A percentile compares a stretch with the other conserved stretches of the same genome.
Conservation (phyloP, 306 rosid species). For the Rubus parviflorus region DNA sequence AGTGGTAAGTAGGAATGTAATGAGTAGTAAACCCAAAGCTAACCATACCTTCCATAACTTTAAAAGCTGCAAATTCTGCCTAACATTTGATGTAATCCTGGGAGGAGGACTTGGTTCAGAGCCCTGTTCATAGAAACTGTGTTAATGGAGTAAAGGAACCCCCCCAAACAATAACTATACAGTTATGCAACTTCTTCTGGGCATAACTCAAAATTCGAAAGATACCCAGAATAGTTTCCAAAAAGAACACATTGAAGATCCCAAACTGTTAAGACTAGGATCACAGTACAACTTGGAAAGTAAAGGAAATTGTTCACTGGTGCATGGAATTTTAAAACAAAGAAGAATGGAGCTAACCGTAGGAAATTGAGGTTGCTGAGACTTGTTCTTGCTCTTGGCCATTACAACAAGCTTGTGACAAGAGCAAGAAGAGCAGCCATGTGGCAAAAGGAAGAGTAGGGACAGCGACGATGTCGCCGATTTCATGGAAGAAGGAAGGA, state of each 20-base stretch:
- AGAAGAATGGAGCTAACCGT: neutral
- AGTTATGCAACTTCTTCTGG: neutral
- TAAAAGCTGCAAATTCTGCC: constrained; percentile 83
- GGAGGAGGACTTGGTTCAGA: constrained; percentile 55
- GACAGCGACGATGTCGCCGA: constrained; percentile 20
- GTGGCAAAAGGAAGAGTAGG: neutral
- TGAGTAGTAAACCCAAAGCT: too few species aligned
- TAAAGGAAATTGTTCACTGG: too few species aligned
- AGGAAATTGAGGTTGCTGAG: neutral
- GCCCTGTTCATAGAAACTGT: constrained; percentile 38
- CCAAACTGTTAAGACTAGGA: too few species aligned
- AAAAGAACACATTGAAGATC: too few species aligned
- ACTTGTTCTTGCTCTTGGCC: constrained; percentile 21
- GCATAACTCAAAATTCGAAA: neutral
- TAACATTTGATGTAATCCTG: constrained; percentile 81
- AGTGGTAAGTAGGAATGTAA: neutral
- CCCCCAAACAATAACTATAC: too few species aligned
- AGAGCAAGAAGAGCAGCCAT: neutral
- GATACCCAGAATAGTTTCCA: too few species aligned
- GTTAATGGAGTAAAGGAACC: neutral
- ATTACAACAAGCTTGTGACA: neutral
- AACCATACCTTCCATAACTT: constrained; percentile 64
- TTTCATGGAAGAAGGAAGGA: constrained; percentile 3
- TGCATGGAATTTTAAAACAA: too few species aligned
- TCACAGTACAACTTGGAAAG: too few species aligned